phyloP scores from a whole-genome alignment of 1,139 yeast species.

The Geotrichum cucujoidarum region DNA sequence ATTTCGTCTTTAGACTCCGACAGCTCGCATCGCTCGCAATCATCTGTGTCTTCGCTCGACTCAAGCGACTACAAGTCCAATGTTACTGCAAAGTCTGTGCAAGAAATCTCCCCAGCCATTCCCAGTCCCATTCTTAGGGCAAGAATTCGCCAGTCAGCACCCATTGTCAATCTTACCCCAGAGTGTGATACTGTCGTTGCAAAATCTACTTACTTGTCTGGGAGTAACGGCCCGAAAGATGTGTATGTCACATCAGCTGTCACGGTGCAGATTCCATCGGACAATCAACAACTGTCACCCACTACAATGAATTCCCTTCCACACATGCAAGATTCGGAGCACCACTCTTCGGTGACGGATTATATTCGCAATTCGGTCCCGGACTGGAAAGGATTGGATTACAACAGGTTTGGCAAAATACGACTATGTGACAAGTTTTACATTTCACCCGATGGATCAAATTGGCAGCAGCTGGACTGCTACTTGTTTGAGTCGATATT shows the following conservation, averaged over 20 bases:
- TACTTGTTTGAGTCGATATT: slow-evolving; percentile 26
- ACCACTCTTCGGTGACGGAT: slow-evolving; percentile 6
- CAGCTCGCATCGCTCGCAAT: slow-evolving; percentile 4
- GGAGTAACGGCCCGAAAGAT: slow-evolving; percentile 11
- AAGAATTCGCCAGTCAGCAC: slow-evolving; percentile 15
- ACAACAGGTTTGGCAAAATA: slow-evolving; percentile 23
- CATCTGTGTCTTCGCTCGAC: slow-evolving; percentile 6
- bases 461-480: slow-evolving; percentile 27
- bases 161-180: slow-evolving; percentile 20
- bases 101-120: slow-evolving; percentile 17
- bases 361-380: slow-evolving; percentile 17
- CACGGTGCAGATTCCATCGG: slow-evolving; percentile 14
- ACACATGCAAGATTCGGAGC: slow-evolving; percentile 9
- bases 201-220: slow-evolving; percentile 3
- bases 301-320: slow-evolving; percentile 6
- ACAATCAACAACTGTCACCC: slow-evolving; percentile 16
- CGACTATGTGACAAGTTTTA: slow-evolving; percentile 24
- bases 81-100: neutral
- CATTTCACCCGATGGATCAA: slow-evolving; percentile 22
- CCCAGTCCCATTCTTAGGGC: slow-evolving; percentile 16
- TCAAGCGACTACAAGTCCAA: slow-evolving; percentile 5
- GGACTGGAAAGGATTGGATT: slow-evolving; percentile 23
- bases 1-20: slow-evolving; percentile 13
- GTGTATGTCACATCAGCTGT: slow-evolving; percentile 17
- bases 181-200: slow-evolving; percentile 22